phyloP scores from a whole-genome alignment of 2,329 filamentous ascomycete genomes.

The Akanthomyces lecanii region DNA sequence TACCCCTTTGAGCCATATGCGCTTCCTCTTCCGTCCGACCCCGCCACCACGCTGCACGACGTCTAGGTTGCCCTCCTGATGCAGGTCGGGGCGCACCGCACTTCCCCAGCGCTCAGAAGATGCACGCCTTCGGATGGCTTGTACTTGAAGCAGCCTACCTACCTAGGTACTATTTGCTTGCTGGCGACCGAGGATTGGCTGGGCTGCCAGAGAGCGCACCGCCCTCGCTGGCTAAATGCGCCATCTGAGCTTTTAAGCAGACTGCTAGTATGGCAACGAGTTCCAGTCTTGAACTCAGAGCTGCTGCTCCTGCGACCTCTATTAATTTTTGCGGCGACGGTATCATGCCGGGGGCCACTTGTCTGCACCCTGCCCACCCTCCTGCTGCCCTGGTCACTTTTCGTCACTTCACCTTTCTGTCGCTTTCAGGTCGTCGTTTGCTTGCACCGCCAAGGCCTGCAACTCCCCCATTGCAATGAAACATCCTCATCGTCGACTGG shows the following conservation, averaged over 20 bases:
- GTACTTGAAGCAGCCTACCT: neutral
- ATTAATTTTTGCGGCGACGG: neutral
- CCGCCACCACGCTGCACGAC: neutral
- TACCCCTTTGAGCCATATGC: neutral
- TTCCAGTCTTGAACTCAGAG: neutral
- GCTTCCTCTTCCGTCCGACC: neutral
- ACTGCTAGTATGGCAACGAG: neutral
- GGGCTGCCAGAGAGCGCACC: neutral
- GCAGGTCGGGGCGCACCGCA: neutral
- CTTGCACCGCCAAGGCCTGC: neutral
- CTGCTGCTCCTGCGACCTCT: neutral
- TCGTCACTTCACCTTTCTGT: neutral
- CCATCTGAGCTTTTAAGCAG: neutral
- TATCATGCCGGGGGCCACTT: neutral
- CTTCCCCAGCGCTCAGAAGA: neutral
- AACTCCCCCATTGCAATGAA: neutral
- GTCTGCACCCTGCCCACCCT: neutral
- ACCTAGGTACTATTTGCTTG: neutral
- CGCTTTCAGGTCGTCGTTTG: neutral
- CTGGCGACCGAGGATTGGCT: neutral
- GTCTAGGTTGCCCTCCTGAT: neutral
- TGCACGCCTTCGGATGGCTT: neutral
- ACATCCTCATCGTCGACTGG: neutral
- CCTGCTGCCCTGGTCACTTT: neutral
- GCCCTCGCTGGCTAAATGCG: neutral